A percentile compares a stretch with the other conserved stretches of the same genome.
These are phyloP conservation scores for Amauroascus niger DNA, from an alignment of 2,329 filamentous ascomycete genomes.

Conservation along the genomic window DNA sequence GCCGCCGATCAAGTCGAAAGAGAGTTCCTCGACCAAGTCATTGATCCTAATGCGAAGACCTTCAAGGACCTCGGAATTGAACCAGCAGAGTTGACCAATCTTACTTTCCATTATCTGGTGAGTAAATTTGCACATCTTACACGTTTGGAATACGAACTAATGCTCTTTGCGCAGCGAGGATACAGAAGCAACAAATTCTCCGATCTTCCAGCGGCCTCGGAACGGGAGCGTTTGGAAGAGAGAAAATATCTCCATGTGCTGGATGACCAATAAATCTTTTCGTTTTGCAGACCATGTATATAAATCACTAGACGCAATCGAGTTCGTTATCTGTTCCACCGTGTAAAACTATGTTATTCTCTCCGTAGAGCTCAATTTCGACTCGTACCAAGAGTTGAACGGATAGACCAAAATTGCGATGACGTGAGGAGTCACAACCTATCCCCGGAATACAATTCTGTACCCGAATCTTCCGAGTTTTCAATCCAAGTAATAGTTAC, in stretches of 20 bases:
- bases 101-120: slow-evolving; percentile 91
- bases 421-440: too few species aligned
- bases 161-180: slow-evolving; percentile 55
- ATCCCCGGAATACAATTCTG: too few species aligned
- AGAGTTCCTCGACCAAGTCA: slow-evolving; percentile 85
- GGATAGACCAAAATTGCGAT: background rate
- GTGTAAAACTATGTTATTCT: background rate
- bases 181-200: slow-evolving; percentile 84
- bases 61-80: slow-evolving; percentile 89
- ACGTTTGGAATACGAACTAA: slow-evolving; percentile 13
- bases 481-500: too few species aligned
- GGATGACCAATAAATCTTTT: slow-evolving; percentile 61
- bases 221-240: slow-evolving; percentile 88
- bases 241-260: slow-evolving; percentile 94
- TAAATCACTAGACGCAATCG: slow-evolving; percentile 30
- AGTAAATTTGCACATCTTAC: slow-evolving; percentile 29
- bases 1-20: slow-evolving; percentile 80
- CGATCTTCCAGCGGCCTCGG: slow-evolving; percentile 86
- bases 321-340: slow-evolving; percentile 22
- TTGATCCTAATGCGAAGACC: slow-evolving; percentile 86
- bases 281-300: slow-evolving; percentile 29
- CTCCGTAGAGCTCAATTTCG: background rate
- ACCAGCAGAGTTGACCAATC: slow-evolving; percentile 72
- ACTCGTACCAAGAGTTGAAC: too few species aligned
- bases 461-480: background rate